Evolutionary conservation across 169 alveolate genomes (phyloP).

Genomic region (Eimeria acervulina): DNA sequence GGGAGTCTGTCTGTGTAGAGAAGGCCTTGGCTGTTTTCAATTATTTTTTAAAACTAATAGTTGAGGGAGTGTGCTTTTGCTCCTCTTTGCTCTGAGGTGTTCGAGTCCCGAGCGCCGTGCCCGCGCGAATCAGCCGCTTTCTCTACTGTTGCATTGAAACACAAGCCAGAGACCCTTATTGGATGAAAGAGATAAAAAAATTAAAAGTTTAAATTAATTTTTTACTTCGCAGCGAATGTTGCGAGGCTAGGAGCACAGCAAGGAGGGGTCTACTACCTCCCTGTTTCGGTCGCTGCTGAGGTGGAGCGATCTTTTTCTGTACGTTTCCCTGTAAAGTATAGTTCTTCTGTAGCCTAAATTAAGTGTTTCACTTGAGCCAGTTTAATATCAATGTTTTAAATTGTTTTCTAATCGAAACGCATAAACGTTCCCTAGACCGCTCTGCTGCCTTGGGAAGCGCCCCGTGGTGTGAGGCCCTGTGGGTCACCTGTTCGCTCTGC

Average conservation of each 20-base stretch:
- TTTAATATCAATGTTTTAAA: neutral
- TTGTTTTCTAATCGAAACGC: neutral
- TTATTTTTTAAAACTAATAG: too few species aligned
- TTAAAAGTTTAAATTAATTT: too few species aligned
- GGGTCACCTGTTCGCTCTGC: conserved; percentile 19
- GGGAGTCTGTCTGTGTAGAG: too few species aligned
- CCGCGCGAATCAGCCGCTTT: neutral
- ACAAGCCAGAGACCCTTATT: neutral
- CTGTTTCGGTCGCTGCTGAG: neutral
- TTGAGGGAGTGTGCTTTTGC: too few species aligned
- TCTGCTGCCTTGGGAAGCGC: conserved; percentile 4
- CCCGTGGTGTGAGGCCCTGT: neutral
- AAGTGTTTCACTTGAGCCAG: too few species aligned
- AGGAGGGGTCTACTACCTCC: neutral
- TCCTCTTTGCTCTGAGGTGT: too few species aligned
- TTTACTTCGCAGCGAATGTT: neutral
- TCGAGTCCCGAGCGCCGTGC: too few species aligned
- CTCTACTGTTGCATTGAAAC: neutral
- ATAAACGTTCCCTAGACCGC: neutral
- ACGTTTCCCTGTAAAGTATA: neutral
- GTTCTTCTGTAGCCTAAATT: too few species aligned
- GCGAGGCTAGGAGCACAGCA: neutral
- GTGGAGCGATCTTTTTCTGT: neutral
- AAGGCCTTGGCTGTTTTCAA: too few species aligned
- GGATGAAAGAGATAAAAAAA: too few species aligned